Evolutionary conservation across 1,139 yeast genomes (phyloP).

Genomic region (Pichia sp.): DNA sequence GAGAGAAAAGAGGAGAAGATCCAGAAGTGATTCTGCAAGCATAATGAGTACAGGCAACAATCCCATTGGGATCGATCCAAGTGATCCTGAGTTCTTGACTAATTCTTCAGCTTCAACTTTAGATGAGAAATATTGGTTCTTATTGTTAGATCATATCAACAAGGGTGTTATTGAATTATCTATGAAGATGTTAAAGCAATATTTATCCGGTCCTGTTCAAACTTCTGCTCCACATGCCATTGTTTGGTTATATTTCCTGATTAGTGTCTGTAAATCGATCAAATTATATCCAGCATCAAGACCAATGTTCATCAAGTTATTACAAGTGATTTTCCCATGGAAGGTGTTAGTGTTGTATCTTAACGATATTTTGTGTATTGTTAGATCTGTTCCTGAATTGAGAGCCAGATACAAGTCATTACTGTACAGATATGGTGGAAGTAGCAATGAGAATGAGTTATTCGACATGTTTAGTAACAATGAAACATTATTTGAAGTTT

Average conservation of each 20-base stretch:
- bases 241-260: constrained; percentile 68
- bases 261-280: constrained; percentile 61
- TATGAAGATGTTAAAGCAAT: constrained; percentile 61
- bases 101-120: constrained; percentile 43
- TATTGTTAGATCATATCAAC: constrained; percentile 50
- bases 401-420: constrained; percentile 20
- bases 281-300: constrained; percentile 46
- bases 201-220: constrained; percentile 66
- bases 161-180: constrained; percentile 66
- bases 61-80: constrained; percentile 5
- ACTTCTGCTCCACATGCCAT: constrained; percentile 69
- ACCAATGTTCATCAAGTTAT: constrained; percentile 47
- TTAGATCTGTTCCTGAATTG: constrained; percentile 28
- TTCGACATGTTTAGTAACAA: constrained; percentile 47
- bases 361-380: constrained; percentile 46
- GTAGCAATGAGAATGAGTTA: constrained; percentile 8
- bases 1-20: constrained; percentile 42
- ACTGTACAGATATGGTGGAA: constrained; percentile 8
- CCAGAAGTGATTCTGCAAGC: constrained; percentile 33
- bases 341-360: constrained; percentile 58
- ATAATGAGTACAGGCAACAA: neutral
- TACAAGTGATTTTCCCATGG: constrained; percentile 64
- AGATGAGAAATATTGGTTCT: constrained; percentile 57
- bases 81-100: constrained; percentile 24
- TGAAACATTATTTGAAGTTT: constrained; percentile 69